Base-by-base conservation (phyloP, 345 rosid species). In the Abelmoschus esculentus region DNA sequence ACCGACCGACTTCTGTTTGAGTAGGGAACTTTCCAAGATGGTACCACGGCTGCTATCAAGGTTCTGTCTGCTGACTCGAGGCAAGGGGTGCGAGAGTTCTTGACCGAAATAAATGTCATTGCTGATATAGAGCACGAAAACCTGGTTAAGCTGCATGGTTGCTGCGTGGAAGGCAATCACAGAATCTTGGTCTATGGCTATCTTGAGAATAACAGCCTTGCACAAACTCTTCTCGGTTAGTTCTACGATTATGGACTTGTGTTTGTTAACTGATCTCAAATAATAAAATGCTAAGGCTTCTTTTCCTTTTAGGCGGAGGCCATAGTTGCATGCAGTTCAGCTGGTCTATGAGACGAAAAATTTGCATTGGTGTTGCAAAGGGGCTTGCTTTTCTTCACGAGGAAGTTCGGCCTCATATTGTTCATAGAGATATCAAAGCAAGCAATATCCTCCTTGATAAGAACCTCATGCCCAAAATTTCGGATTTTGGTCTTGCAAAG, bases 401-500 rank as follows among this genome's bases (percentile, higher is more conserved):
- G 80, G 90, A 86, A 50, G 82, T 84, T n/a, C n/a, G n/a, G n/a
- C n/a, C n/a, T 64, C 77, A 71, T 78, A 79, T 89, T 69, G 76
- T 89, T 79, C 95, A 89, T 53, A 80, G 95, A 74, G 95, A 89
- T 61, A 89, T 89, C 53, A 89, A 89, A 81, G 95, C 91, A 70
- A 89, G 95, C 75, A 86, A 89, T 73, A 75, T 89, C 74, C 95
- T 89, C 47, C 88, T 89, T 34, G 88, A 86, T 56, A 58, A 52
- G 70, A 31, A 84, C 71, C 85, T 89, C 44, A 67, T 14, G 50
- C 88, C 95, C 60, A 86, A 80, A 78, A 89, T 89, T 74, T 84
- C 95, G 5, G 95, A 89, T 80, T 89, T 89, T 61, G 95, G 95
- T 65, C 88, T 89, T 28, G 91, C 95, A 7, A 89, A 89, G 79